These are phyloP conservation scores for Ophiostoma tasmaniense DNA, from an alignment of 2,329 filamentous ascomycete species.

Conservation along the genomic window DNA sequence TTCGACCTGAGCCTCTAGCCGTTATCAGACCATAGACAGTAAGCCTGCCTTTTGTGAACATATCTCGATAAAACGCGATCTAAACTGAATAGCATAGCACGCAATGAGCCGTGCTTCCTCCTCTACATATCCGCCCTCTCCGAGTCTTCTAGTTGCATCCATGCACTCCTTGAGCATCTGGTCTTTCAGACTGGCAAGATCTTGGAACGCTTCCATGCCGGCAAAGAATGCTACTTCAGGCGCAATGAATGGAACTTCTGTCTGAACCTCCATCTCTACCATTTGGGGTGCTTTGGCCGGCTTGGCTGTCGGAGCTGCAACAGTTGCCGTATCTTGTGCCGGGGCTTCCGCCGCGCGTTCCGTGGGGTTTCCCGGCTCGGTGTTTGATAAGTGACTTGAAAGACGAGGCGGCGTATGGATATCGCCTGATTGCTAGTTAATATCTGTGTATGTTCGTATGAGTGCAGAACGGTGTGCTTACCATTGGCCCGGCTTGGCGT, in stretches of 20 bases:
- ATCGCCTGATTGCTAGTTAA: not conserved
- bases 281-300: not conserved
- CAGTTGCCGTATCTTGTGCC: not conserved
- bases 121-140: conserved; percentile 3
- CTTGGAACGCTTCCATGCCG: conserved; percentile 13
- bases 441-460: not conserved
- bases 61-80: not conserved
- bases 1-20: not conserved
- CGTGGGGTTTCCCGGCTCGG: not conserved
- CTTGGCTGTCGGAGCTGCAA: not conserved
- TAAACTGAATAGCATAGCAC: conserved; percentile 17
- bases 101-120: conserved; percentile 15
- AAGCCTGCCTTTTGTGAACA: not conserved
- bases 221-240: not conserved
- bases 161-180: conserved; percentile 17
- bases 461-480: no score
- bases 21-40: not conserved
- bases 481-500: conserved; percentile 11
- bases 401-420: not conserved
- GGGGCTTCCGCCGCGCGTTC: no score
- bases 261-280: conserved; percentile 14
- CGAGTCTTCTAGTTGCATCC: conserved; percentile 7
- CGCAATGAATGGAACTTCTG: not conserved
- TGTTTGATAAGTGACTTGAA: not conserved
- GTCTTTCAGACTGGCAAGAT: conserved; percentile 10